Conservation (phyloP, 1,139 yeast species). For the Blastobotrys illinoisensis region DNA sequence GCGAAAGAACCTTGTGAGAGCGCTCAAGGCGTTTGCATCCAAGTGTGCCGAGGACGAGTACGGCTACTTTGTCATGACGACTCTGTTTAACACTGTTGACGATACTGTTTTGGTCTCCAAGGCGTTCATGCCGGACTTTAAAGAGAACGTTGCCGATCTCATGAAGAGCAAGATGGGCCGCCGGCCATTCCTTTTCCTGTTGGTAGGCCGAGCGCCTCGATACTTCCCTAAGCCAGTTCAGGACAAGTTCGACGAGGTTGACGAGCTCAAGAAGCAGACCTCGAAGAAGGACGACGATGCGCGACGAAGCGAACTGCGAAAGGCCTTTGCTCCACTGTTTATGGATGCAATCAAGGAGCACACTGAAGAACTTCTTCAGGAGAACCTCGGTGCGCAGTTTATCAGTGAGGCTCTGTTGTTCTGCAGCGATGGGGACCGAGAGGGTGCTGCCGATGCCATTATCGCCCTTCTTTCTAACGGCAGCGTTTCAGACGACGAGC, state of each 20-base stretch:
- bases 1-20: constrained; percentile 69
- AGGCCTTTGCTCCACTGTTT: constrained; percentile 61
- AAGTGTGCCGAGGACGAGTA: constrained; percentile 77
- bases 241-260: constrained; percentile 54
- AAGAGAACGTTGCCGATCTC: constrained; percentile 51
- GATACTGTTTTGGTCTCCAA: constrained; percentile 82
- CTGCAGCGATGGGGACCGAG: constrained; percentile 44
- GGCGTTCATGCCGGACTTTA: constrained; percentile 58
- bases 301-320: constrained; percentile 65
- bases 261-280: constrained; percentile 53
- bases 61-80: constrained; percentile 76
- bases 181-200: constrained; percentile 78
- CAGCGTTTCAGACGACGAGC: constrained; percentile 49
- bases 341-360: constrained; percentile 49
- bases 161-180: constrained; percentile 73
- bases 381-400: constrained; percentile 79
- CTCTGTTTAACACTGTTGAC: constrained; percentile 82
- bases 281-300: constrained; percentile 81
- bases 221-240: constrained; percentile 71
- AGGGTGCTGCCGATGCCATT: constrained; percentile 62
- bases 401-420: constrained; percentile 66
- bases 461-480: constrained; percentile 23
- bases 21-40: constrained; percentile 66
- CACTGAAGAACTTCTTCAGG: constrained; percentile 49
- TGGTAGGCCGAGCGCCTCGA: constrained; percentile 75